These are phyloP conservation scores for Vitis riparia DNA, from an alignment of 164 flowering plant genomes.

Conservation along the genomic window DNA sequence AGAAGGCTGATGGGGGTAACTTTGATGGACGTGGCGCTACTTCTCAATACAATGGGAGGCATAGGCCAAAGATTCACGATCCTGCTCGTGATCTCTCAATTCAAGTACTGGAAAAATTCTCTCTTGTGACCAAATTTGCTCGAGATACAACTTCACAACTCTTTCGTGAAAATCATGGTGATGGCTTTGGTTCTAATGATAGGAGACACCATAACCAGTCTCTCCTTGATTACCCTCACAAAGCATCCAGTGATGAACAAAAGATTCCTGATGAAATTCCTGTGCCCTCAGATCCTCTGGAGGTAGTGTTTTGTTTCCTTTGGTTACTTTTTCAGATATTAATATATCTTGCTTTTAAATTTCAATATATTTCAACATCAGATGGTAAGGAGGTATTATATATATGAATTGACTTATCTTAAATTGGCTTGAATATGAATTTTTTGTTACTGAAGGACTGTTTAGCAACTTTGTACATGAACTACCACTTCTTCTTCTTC, in stretches of 20 bases:
- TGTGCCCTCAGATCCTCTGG: slow-evolving; percentile 67
- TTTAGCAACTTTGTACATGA: no score
- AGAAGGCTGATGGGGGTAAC: slow-evolving; percentile 28
- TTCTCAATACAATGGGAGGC: slow-evolving; percentile 46
- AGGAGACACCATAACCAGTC: slow-evolving; percentile 42
- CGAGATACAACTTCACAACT: slow-evolving; percentile 96
- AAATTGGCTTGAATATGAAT: neutral
- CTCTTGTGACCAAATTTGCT: slow-evolving; percentile 96
- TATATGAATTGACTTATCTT: neutral
- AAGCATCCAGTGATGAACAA: slow-evolving; percentile 26
- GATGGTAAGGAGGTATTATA: neutral
- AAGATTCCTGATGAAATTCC: slow-evolving; percentile 33
- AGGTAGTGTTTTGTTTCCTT: slow-evolving; percentile 44
- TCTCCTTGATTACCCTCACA: slow-evolving; percentile 27
- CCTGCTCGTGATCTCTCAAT: slow-evolving; percentile 93
- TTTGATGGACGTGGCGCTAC: slow-evolving; percentile 27
- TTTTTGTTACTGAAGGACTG: neutral
- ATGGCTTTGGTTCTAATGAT: slow-evolving; percentile 47
- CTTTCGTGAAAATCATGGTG: slow-evolving; percentile 67
- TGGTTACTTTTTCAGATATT: neutral
- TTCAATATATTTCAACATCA: neutral
- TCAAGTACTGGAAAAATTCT: slow-evolving; percentile 92
- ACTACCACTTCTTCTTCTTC: no score
- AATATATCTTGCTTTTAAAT: neutral
- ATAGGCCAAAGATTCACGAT: slow-evolving; percentile 65